phyloP scores from a whole-genome alignment of 192 early-diverging fungal species.

The Coemansia sp. region DNA sequence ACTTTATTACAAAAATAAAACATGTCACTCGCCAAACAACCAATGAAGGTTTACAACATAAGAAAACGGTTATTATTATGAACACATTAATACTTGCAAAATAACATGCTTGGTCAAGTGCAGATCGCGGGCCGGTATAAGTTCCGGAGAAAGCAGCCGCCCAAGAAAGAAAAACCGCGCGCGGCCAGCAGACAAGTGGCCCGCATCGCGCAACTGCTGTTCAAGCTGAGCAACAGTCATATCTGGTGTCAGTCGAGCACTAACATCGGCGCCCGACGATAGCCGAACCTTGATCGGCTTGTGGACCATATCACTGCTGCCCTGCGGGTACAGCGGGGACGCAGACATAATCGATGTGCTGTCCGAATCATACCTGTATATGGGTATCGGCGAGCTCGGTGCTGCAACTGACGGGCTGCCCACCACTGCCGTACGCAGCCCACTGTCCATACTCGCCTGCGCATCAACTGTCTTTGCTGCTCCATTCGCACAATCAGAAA shows the following conservation, averaged over 20 bases:
- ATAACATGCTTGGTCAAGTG: constrained; percentile 11
- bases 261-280: constrained; percentile 17
- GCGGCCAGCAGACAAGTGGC: constrained; percentile 16
- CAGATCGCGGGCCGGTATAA: constrained; percentile 24
- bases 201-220: constrained; percentile 11
- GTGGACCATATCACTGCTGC: background rate
- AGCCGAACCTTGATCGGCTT: constrained; percentile 17
- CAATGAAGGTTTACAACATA: no score
- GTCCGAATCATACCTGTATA: constrained; percentile 1
- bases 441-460: constrained; percentile 20
- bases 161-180: constrained; percentile 58
- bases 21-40: no score
- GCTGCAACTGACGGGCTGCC: constrained; percentile 1
- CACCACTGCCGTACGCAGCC: background rate
- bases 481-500: background rate
- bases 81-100: constrained; percentile 26
- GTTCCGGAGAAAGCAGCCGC: constrained; percentile 31
- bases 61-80: background rate
- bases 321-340: background rate
- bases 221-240: constrained; percentile 42
- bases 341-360: background rate
- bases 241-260: constrained; percentile 11
- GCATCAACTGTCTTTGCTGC: background rate
- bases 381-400: constrained; percentile 1
- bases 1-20: no score